phyloP scores from a whole-genome alignment of 2,329 filamentous ascomycete genomes.

The Didymella glomerata region DNA sequence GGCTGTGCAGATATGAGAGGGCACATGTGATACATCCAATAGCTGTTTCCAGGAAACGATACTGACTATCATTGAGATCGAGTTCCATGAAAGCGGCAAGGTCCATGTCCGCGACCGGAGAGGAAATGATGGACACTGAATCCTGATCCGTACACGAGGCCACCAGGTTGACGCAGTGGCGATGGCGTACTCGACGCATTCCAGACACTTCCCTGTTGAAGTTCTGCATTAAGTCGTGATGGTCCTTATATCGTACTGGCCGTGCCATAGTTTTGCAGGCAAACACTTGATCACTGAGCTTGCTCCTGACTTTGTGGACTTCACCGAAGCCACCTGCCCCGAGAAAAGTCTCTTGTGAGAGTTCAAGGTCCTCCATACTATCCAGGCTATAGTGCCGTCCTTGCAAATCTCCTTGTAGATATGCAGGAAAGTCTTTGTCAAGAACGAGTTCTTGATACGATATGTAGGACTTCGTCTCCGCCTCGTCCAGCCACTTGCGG shows the following conservation, averaged over 20 bases:
- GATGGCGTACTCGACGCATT: not conserved
- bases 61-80: not conserved
- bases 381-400: too few species aligned
- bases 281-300: not conserved
- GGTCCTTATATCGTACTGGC: not conserved
- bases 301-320: not conserved
- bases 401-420: too few species aligned
- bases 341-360: not conserved
- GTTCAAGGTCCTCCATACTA: too few species aligned
- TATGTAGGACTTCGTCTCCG: too few species aligned
- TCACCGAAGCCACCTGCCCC: not conserved
- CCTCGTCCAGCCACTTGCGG: too few species aligned
- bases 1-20: not conserved
- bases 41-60: not conserved
- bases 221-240: not conserved
- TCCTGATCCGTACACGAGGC: not conserved
- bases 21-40: not conserved
- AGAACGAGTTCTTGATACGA: too few species aligned
- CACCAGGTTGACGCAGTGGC: not conserved
- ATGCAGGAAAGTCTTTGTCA: too few species aligned
- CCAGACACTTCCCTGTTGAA: not conserved
- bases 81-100: not conserved
- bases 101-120: not conserved
- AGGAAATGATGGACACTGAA: not conserved
- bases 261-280: not conserved